These are phyloP conservation scores for Saccharomycopsis sp. DNA, from an alignment of 805 yeast species.

Conservation along the genomic window DNA sequence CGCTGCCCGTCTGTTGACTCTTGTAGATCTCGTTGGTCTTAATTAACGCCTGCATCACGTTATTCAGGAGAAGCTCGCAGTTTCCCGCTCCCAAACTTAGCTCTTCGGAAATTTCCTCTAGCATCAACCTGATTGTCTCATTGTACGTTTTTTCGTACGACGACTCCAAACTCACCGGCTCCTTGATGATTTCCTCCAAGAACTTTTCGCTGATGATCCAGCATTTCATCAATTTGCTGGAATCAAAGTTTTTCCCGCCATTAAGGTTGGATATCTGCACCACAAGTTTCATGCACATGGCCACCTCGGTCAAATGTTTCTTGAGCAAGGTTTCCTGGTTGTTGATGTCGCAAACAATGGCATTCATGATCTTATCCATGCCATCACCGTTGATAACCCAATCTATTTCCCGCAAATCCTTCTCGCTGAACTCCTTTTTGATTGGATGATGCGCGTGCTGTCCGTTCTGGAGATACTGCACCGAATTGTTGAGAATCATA, in stretches of 20 bases:
- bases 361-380: not conserved
- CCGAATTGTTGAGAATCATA: not conserved
- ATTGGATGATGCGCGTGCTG: not conserved
- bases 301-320: not conserved
- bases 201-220: constrained; percentile 1
- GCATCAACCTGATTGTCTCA: not conserved
- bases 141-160: not conserved
- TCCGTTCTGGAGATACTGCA: not conserved
- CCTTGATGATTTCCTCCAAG: not conserved
- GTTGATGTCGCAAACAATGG: not conserved
- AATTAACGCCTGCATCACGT: not conserved
- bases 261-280: not conserved
- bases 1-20: not conserved
- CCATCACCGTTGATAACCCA: not conserved
- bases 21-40: not conserved
- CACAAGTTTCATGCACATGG: not conserved
- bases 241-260: not conserved
- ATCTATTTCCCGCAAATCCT: not conserved
- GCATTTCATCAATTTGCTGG: not conserved
- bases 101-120: not conserved
- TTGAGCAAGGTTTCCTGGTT: not conserved
- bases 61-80: not conserved
- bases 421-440: not conserved
- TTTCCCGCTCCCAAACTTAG: not conserved
- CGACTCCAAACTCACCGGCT: not conserved